A percentile compares a stretch with the other conserved stretches of the same genome.
phyloP scores from a whole-genome alignment of 805 yeast species.

The Pichia gijzeniarum region DNA sequence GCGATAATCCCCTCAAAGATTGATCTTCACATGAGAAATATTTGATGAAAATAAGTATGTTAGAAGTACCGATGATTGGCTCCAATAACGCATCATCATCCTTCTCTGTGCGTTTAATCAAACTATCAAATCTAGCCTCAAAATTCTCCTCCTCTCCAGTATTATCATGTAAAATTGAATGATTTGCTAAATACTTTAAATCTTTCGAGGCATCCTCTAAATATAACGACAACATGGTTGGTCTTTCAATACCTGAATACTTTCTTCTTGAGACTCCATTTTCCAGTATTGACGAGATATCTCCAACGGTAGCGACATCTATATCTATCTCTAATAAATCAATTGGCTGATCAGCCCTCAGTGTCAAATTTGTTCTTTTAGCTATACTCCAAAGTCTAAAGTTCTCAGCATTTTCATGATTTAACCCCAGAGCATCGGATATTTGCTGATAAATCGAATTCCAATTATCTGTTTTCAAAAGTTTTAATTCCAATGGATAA shows the following conservation, averaged over 20 bases:
- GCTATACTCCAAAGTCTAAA: slow-evolving; percentile 56
- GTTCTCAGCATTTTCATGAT: slow-evolving; percentile 20
- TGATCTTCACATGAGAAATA: slow-evolving; percentile 54
- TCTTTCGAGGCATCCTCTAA: slow-evolving; percentile 54
- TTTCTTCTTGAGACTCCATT: slow-evolving; percentile 28
- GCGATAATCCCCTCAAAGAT: slow-evolving; percentile 59
- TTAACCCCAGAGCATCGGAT: slow-evolving; percentile 35
- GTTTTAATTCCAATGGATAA: slow-evolving; percentile 43
- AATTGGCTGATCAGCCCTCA: slow-evolving; percentile 50
- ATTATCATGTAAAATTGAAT: slow-evolving; percentile 10
- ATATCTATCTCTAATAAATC: slow-evolving; percentile 22
- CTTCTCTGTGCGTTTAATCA: slow-evolving; percentile 6
- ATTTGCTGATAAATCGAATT: slow-evolving; percentile 44
- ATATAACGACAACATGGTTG: slow-evolving; percentile 46
- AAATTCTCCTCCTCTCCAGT: not conserved
- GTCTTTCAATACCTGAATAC: slow-evolving; percentile 32
- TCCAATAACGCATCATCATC: slow-evolving; percentile 18
- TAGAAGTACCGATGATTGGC: slow-evolving; percentile 21
- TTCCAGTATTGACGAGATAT: slow-evolving; percentile 38
- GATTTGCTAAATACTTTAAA: slow-evolving; percentile 28
- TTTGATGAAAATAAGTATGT: slow-evolving; percentile 47
- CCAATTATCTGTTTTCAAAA: slow-evolving; percentile 51
- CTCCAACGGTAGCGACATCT: slow-evolving; percentile 38
- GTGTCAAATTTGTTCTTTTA: slow-evolving; percentile 64
- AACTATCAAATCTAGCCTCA: slow-evolving; percentile 11